Evolutionary conservation across 2,329 filamentous ascomycete species (phyloP).

Genomic region (Fusarium sp.): DNA sequence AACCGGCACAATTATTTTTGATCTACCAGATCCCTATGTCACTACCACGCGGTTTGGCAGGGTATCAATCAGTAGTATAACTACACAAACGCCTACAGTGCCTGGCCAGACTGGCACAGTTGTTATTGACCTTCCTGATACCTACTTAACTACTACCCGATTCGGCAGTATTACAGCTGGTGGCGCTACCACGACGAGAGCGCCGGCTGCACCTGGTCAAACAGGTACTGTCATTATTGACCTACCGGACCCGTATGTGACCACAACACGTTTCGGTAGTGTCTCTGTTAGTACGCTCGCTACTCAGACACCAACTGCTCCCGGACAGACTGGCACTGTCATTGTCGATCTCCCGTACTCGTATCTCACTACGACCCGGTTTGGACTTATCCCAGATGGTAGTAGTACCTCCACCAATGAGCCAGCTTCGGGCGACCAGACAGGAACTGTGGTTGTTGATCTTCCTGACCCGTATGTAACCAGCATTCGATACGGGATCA

Average conservation of each 20-base stretch:
- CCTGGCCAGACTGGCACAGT: not conserved
- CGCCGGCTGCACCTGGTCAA: not conserved
- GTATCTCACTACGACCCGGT: not conserved
- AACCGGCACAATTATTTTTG: not conserved
- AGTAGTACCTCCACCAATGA: not conserved
- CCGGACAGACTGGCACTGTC: not conserved
- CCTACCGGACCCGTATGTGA: not conserved
- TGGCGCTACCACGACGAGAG: not conserved
- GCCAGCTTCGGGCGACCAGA: not conserved
- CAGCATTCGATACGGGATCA: not conserved
- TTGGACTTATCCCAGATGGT: not conserved
- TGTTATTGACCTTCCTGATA: not conserved
- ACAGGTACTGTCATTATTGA: not conserved
- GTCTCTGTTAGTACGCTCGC: not conserved
- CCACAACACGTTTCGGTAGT: not conserved
- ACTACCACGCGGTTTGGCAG: not conserved
- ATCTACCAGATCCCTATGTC: not conserved
- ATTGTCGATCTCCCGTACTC: not conserved
- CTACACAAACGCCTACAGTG: not conserved
- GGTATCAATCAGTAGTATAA: no score
- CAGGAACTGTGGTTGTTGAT: not conserved
- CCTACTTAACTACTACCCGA: not conserved
- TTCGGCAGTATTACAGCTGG: not conserved
- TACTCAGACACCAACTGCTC: not conserved
- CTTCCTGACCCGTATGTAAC: not conserved